Evolutionary conservation across 1,284 basidiomycete genomes (phyloP).

Genomic region (Anthracocystis walkeri): DNA sequence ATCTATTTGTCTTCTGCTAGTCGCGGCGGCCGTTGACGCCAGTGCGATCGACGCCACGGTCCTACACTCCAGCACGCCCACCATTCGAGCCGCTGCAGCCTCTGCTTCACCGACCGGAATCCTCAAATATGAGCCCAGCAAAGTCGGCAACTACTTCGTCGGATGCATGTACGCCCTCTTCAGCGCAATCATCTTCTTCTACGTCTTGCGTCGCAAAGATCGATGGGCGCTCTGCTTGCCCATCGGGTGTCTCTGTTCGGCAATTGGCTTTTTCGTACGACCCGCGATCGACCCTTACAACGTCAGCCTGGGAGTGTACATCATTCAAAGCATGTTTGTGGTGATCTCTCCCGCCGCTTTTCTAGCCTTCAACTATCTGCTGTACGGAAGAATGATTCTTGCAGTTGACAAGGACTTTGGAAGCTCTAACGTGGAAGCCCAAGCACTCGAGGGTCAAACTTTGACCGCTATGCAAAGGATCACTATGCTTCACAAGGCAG

Average conservation of each 20-base stretch:
- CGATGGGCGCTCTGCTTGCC: constrained; percentile 56
- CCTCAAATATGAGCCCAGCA: constrained; percentile 48
- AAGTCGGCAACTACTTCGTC: constrained; percentile 44
- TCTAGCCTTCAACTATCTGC: constrained; percentile 61
- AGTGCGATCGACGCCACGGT: constrained; percentile 1
- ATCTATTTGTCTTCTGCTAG: not conserved
- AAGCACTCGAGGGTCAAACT: constrained; percentile 24
- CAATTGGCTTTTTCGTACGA: constrained; percentile 44
- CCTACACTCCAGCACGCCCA: not conserved
- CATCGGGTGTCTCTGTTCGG: constrained; percentile 45
- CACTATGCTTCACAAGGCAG: constrained; percentile 36
- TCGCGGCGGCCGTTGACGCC: not conserved
- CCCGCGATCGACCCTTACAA: constrained; percentile 27
- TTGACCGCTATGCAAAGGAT: constrained; percentile 28
- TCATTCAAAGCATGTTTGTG: constrained; percentile 49
- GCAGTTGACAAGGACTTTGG: constrained; percentile 44
- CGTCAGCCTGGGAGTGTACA: constrained; percentile 38
- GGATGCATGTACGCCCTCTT: constrained; percentile 34
- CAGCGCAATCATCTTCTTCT: constrained; percentile 23
- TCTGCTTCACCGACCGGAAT: constrained; percentile 11
- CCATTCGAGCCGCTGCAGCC: constrained; percentile 3
- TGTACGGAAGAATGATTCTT: constrained; percentile 51
- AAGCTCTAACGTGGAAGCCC: constrained; percentile 19
- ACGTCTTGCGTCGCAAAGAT: constrained; percentile 35
- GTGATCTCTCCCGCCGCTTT: constrained; percentile 55